phyloP scores from a whole-genome alignment of 2,329 filamentous ascomycete genomes.

The Elsinoe perseae region DNA sequence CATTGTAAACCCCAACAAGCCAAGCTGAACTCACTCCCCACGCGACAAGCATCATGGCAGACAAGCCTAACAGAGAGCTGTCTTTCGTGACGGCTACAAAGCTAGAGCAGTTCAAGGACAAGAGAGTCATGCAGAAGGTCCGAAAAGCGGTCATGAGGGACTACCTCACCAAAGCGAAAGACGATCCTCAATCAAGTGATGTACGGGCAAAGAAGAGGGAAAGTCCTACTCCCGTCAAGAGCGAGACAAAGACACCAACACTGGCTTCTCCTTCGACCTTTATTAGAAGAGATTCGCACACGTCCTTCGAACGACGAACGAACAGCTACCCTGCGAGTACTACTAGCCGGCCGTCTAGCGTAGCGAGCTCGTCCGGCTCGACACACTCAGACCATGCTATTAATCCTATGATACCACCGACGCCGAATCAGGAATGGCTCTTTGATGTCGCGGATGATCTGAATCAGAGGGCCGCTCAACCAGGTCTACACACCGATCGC shows the following conservation, averaged over 20 bases:
- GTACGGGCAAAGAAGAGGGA: conserved; percentile 19
- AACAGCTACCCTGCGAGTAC: not conserved
- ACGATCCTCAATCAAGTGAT: conserved; percentile 24
- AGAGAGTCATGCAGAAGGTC: conserved; percentile 24
- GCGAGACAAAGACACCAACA: not conserved
- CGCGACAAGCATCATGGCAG: not conserved
- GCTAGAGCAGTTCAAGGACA: conserved; percentile 25
- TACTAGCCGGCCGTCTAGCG: not conserved
- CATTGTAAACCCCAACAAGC: not conserved
- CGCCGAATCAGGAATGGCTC: not conserved
- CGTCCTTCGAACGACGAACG: not conserved
- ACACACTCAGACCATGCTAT: not conserved
- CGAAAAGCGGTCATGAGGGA: conserved; percentile 29
- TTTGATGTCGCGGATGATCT: not conserved
- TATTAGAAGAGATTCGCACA: not conserved
- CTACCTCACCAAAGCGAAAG: conserved; percentile 27
- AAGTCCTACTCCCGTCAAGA: not conserved
- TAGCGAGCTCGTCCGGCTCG: not conserved
- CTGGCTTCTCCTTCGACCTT: not conserved
- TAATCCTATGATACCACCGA: conserved; percentile 4
- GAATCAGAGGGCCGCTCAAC: not conserved
- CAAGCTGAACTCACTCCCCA: not conserved
- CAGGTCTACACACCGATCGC: not conserved
- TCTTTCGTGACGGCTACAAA: conserved; percentile 26
- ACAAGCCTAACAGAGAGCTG: conserved; percentile 12